These are phyloP conservation scores for Trametes punicea DNA, from an alignment of 768 basidiomycete genomes.

Conservation along the genomic window DNA sequence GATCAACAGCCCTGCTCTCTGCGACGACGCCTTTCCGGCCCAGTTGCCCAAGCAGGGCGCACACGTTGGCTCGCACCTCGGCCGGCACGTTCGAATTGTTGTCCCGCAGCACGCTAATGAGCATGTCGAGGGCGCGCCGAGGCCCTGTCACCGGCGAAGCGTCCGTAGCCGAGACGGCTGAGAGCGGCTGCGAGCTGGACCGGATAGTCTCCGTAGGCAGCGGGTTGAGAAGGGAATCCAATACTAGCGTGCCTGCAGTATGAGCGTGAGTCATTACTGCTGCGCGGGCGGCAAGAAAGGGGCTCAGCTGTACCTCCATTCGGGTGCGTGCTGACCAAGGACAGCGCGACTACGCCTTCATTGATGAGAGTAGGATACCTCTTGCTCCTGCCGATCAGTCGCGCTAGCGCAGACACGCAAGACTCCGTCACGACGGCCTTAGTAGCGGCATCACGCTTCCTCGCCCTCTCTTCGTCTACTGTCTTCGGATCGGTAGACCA, in stretches of 20 bases:
- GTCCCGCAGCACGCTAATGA: constrained; percentile 60
- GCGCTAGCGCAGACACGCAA: constrained; percentile 59
- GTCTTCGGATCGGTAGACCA: constrained; percentile 52
- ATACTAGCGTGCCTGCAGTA: constrained; percentile 54
- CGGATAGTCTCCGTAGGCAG: constrained; percentile 39
- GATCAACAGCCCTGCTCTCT: constrained; percentile 32
- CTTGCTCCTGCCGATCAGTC: constrained; percentile 70
- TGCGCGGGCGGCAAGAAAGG: constrained; percentile 1
- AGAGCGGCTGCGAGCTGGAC: constrained; percentile 26
- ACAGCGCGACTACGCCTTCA: constrained; percentile 83
- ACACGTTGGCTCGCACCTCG: constrained; percentile 76
- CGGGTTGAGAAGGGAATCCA: constrained; percentile 55
- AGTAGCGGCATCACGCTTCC: constrained; percentile 53
- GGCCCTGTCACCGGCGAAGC: constrained; percentile 48
- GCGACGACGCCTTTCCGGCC: constrained; percentile 50
- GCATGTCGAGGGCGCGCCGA: constrained; percentile 63
- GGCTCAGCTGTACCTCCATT: constrained; percentile 52
- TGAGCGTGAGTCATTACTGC: background rate
- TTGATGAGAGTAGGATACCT: constrained; percentile 85
- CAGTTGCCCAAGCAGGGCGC: constrained; percentile 66
- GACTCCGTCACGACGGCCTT: constrained; percentile 48
- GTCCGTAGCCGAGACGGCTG: constrained; percentile 31
- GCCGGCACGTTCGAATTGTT: constrained; percentile 50
- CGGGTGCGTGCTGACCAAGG: constrained; percentile 64
- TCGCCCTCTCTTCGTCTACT: constrained; percentile 42